Percentiles rank a stretch among this genome's conserved stretches.
phyloP scores from a whole-genome alignment of 148 eudicot genomes.

The Selenicereus undatus region DNA sequence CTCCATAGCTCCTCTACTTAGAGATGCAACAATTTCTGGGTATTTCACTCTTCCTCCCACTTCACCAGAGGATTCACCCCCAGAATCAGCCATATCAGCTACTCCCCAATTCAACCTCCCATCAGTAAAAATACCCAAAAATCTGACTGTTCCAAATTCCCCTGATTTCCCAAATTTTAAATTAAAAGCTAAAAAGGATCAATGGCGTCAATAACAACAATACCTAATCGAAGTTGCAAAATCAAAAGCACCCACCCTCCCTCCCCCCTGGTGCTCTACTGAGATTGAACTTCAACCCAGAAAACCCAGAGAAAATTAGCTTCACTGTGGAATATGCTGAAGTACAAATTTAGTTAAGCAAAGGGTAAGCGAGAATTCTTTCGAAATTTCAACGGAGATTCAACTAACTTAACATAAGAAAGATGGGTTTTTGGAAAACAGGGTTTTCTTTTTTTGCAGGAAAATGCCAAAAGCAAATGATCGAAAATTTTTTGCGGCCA shows the following conservation, averaged over 20 bases:
- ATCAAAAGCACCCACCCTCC: not conserved
- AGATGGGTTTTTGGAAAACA: not conserved
- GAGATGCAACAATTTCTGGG: conserved; percentile 27
- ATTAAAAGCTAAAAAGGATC: not conserved
- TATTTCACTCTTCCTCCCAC: conserved; percentile 18
- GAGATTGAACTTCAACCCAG: not conserved
- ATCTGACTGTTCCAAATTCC: not conserved
- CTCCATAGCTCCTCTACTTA: conserved; percentile 28
- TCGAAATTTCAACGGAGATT: conserved; percentile 18
- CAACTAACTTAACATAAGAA: conserved; percentile 20
- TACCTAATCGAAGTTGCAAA: not conserved
- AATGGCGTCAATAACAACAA: not conserved
- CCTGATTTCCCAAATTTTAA: conserved; percentile 3
- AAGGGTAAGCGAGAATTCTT: conserved; percentile 2
- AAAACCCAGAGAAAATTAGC: conserved; percentile 3
- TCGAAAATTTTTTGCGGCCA: not conserved
- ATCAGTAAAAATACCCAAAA: not conserved
- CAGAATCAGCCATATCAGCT: not conserved
- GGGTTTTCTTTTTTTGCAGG: not conserved
- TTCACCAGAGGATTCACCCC: conserved; percentile 5
- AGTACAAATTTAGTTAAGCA: not conserved
- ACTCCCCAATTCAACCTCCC: not conserved
- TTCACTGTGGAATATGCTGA: not conserved
- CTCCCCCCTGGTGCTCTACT: not conserved
- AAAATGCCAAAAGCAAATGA: not conserved